Base-by-base conservation (phyloP, 768 basidiomycete genomes). In the Leccinum variicolor region DNA sequence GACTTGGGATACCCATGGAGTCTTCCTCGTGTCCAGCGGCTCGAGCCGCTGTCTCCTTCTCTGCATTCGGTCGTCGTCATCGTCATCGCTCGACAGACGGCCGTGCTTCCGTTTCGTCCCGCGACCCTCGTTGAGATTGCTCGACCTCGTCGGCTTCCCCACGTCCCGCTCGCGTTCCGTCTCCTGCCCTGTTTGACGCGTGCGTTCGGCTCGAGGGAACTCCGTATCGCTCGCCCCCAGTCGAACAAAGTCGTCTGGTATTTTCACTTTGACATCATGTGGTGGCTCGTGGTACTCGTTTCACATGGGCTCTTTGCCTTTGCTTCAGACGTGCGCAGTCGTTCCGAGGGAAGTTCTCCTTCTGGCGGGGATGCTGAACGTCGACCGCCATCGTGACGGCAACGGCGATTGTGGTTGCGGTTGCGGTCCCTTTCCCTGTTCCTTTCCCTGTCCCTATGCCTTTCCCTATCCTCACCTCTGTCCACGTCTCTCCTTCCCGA, bases 1-100 rank as follows among this genome's bases (percentile, higher is more conserved):
- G 8, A 94, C 78, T 8, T 80, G 71, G 14, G 74, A 71, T 10
- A 85, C 75, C 95, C 94, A 97, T 14, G 91, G 81, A 28, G 76
- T 79, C 63, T 79, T 83, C 54, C 83, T 81, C 25, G 79, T 77
- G 17, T 81, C 74, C 9, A 81, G 81, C 48, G 84, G 75, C 51
- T 76, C 65, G 29, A 80, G 74, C 64, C 82, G 81, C 64, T 80
- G 82, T 80, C 73, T 74, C 82, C 62, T 74, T 79, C 80, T 19
- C 75, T 60, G 23, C n/a, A 34, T 49, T 25, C 60, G 58, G 19
- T 60, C 81, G 58, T 84, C 84, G 55, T 36, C 45, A 4, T 46
- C 45, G 5, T 76, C 72, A 41, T 72, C 69, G 63, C 82, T 81
- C 54, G 77, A 69, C 14, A 62, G 57, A 61, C 76, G 70, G 48